A percentile compares a stretch with the other conserved stretches of the same genome.
phyloP scores from a whole-genome alignment of 2,329 filamentous ascomycete genomes.

The Colletotrichum sp. region DNA sequence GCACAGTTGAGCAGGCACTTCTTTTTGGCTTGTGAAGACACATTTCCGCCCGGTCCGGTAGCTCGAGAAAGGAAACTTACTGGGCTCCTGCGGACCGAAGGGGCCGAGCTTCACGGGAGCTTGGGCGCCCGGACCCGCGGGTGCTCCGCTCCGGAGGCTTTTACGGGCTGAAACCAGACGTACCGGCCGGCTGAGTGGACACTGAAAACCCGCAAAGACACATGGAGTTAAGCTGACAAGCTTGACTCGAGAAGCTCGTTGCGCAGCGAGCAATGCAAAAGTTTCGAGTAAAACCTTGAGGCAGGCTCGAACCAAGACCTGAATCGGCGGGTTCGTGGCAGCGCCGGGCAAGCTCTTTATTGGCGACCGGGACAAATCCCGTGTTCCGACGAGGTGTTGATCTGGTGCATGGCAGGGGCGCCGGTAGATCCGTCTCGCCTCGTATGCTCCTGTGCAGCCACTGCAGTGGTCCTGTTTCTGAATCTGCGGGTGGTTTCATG shows the following conservation, averaged over 20 bases:
- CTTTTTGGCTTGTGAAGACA: background rate
- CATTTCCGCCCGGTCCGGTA: background rate
- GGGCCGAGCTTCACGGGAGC: background rate
- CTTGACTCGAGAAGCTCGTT: background rate
- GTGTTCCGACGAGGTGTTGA: background rate
- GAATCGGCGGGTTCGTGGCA: background rate
- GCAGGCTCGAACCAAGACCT: background rate
- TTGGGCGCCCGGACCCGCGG: background rate
- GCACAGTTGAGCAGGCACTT: background rate
- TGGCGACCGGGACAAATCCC: background rate
- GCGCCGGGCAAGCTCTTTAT: background rate
- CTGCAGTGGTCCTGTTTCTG: constrained; percentile 12
- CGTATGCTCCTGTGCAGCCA: background rate
- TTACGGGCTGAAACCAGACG: background rate
- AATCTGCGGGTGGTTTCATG: constrained; percentile 15
- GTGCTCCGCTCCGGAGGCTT: background rate
- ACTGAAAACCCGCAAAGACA: background rate
- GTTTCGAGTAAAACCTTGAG: background rate
- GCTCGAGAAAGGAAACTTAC: background rate
- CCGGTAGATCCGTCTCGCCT: background rate
- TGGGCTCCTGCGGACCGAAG: background rate
- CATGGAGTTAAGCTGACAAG: background rate
- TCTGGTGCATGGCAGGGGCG: background rate
- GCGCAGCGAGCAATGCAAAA: background rate
- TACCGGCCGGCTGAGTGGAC: background rate